Base-by-base conservation (phyloP, 192 early-diverging fungal species). In the Backusella australiensis region DNA sequence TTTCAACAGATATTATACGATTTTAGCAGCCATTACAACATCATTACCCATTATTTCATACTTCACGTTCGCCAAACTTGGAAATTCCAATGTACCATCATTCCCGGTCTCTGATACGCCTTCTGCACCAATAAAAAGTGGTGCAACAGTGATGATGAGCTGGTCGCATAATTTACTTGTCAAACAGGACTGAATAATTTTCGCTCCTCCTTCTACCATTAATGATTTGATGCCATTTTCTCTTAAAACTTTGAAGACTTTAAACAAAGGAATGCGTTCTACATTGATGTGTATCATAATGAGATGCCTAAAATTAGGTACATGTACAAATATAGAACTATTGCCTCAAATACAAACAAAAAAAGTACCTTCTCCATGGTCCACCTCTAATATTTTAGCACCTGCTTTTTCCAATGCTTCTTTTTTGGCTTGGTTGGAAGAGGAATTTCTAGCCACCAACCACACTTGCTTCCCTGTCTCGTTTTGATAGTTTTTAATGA, bases 171-270 rank as follows among this genome's bases (percentile, higher is more conserved):
- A 49, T 3, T 75, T 75, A 34, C 69, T 78, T 38, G 67, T 74
- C 73, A 95, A 69, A 74, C 92, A 92, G 6, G 87, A 80, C 6
- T 88, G 82, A 56, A 97, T 95, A 6, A 97, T 82, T 32, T 78
- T 79, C 0, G 94, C 90, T 26, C 96, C 96, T 39, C 96, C 96
- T 87, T 97, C 96, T 12, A 97, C 91, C 96, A 97, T 97, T 38
- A 97, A 68, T 4, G 80, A 71, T 9, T 72, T 42, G 23, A 94
- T 87, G 29, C 87, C 81, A 49, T 77, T 6, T 65, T 44, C 9
- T 34, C 42, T 53, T 36, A 89, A 53, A 44, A 67, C 36, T 9
- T 38, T 34, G 0, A 87, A 63, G 1, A 85, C 80, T 19, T 38
- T 75, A 75, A 8, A 67, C 44, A 21, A 80, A 65, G 74, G 8